A percentile compares a stretch with the other conserved stretches of the same genome.
Evolutionary conservation across 2,329 filamentous ascomycete genomes (phyloP).

Genomic region (Dactylellina haptotyla): DNA sequence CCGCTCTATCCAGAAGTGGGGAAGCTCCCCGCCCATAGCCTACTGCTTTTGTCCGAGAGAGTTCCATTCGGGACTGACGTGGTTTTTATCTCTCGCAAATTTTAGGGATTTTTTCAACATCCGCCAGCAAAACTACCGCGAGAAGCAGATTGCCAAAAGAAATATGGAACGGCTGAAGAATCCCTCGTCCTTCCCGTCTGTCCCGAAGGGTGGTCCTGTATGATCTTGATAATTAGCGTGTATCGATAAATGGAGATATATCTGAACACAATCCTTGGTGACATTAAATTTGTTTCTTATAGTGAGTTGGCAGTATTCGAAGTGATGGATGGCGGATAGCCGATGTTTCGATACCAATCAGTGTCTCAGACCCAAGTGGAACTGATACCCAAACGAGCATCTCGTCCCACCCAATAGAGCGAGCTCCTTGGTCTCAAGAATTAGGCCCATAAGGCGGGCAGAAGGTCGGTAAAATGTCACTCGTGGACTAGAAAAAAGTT

Average conservation of each 20-base stretch:
- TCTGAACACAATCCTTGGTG: constrained; percentile 20
- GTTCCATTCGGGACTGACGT: constrained; percentile 34
- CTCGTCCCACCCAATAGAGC: constrained; percentile 3
- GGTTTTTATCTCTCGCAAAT: constrained; percentile 11
- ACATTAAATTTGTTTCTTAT: constrained; percentile 9
- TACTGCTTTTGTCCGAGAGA: background rate
- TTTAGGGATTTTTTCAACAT: constrained; percentile 84
- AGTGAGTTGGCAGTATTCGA: constrained; percentile 9
- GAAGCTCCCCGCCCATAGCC: constrained; percentile 3
- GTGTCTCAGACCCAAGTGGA: constrained; percentile 26
- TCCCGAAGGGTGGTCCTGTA: constrained; percentile 70
- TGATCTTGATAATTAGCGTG: constrained; percentile 27
- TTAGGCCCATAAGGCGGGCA: too few relatives aligned
- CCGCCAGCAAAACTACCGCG: constrained; percentile 79
- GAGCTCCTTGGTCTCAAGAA: constrained; percentile 14
- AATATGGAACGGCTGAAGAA: constrained; percentile 83
- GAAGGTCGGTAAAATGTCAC: too few relatives aligned
- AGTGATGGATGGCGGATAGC: constrained; percentile 30
- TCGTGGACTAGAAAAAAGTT: too few relatives aligned
- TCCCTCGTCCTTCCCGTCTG: constrained; percentile 83
- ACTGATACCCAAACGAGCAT: constrained; percentile 26
- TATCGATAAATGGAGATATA: constrained; percentile 24
- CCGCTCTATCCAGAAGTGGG: constrained; percentile 19
- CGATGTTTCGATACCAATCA: constrained; percentile 10
- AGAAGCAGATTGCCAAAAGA: constrained; percentile 79